Percentiles rank a stretch among this genome's conserved stretches.
These are phyloP conservation scores for cucumber (Cucumis sativus) DNA, from an alignment of 306 rosid genomes.

Conservation along the genomic window DNA sequence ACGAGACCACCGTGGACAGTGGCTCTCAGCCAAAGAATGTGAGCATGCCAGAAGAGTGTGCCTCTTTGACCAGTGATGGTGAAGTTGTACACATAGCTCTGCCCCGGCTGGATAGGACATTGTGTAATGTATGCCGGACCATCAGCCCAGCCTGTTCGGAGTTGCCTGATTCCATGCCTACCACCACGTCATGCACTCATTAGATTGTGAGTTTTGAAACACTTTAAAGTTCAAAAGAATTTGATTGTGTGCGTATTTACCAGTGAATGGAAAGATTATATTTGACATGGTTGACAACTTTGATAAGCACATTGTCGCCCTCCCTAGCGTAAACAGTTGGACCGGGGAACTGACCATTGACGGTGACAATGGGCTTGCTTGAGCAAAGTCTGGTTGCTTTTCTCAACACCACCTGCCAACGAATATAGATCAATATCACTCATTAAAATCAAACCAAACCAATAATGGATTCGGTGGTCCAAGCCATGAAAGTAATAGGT, in stretches of 20 bases:
- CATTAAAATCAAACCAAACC: neutral
- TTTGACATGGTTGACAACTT: conserved; percentile 51
- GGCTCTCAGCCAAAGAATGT: conserved; percentile 73
- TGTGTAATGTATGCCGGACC: conserved; percentile 86
- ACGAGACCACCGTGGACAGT: conserved; percentile 74
- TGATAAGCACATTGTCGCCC: conserved; percentile 58
- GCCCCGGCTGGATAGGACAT: conserved; percentile 70
- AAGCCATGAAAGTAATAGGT: neutral
- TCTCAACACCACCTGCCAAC: conserved; percentile 49
- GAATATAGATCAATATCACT: neutral
- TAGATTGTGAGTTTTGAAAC: neutral
- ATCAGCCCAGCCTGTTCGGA: conserved; percentile 81
- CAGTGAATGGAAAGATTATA: conserved; percentile 69
- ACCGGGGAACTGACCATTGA: conserved; percentile 79
- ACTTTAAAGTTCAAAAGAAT: neutral
- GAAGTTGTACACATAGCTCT: conserved; percentile 66
- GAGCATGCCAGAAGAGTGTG: conserved; percentile 87
- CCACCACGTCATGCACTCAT: neutral
- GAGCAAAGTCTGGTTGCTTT: conserved; percentile 49
- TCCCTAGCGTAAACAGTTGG: conserved; percentile 85
- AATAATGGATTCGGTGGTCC: neutral
- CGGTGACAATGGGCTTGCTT: conserved; percentile 55
- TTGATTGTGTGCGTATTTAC: conserved; percentile 12
- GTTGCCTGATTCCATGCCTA: conserved; percentile 83
- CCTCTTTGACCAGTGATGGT: conserved; percentile 82